A percentile compares a stretch with the other conserved stretches of the same genome.
phyloP scores from a whole-genome alignment of 331 rosid genomes.

The Acacia pycnantha region DNA sequence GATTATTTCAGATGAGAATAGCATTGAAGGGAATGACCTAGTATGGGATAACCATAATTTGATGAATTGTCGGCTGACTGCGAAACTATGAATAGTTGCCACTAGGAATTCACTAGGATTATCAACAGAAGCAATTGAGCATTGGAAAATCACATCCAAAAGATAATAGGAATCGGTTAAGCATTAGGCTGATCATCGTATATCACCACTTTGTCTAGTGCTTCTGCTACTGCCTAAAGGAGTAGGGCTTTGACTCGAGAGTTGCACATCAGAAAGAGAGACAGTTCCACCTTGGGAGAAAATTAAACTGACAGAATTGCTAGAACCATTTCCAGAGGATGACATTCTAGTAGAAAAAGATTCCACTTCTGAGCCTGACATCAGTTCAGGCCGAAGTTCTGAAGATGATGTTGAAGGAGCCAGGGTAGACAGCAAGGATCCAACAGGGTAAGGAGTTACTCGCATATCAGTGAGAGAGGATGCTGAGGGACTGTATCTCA shows the following conservation, averaged over 20 bases:
- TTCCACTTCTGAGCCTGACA: constrained; percentile 50
- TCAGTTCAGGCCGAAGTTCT: constrained; percentile 59
- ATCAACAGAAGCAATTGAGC: constrained; percentile 30
- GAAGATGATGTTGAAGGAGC: constrained; percentile 67
- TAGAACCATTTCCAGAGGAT: constrained; percentile 56
- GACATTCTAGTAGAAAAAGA: constrained; percentile 54
- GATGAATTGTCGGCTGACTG: not conserved
- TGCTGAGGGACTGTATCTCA: constrained; percentile 66
- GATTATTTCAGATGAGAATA: constrained; percentile 18
- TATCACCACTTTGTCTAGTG: constrained; percentile 55
- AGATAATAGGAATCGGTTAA: constrained; percentile 13
- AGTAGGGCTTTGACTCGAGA: constrained; percentile 56
- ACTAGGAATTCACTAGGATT: constrained; percentile 12
- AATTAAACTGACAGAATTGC: constrained; percentile 59
- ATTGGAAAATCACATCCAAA: constrained; percentile 25
- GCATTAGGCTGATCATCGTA: constrained; percentile 38
- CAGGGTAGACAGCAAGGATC: constrained; percentile 67
- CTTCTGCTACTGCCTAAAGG: constrained; percentile 57
- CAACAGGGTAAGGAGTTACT: constrained; percentile 74
- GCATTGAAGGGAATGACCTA: constrained; percentile 28
- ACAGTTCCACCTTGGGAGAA: constrained; percentile 64
- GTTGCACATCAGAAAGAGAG: constrained; percentile 62
- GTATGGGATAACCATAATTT: constrained; percentile 2
- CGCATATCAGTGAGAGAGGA: constrained; percentile 72
- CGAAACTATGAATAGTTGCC: constrained; percentile 27